Base-by-base conservation (phyloP, 768 basidiomycete genomes). In the Calvatia gigantea region DNA sequence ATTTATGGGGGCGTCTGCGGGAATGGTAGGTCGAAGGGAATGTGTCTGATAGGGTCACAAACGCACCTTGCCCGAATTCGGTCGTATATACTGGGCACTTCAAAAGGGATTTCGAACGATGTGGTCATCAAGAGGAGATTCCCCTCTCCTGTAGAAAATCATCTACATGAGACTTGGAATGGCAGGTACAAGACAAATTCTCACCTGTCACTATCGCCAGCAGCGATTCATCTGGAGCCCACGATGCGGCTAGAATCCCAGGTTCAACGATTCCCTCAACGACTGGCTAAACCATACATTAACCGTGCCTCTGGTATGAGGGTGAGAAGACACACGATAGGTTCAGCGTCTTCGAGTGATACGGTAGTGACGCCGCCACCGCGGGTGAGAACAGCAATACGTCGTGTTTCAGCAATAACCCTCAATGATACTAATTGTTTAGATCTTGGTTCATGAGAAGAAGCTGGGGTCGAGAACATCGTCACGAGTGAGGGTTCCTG, bases 191-290 rank as follows among this genome's bases (percentile, higher is more conserved):
- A 11, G 23, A 21, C 17, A 15, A 27, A 9, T 4, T 31, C 74
- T 44, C 57, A 87, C 94, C 89, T 41, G 93, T 97, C 5, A 90
- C 76, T 19, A 98, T 75, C 1, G 83, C 83, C 11, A 99, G 75
- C n/a, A 91, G 72, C 6, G 91, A 85, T 53, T 96, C 91, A 67
- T 99, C 97, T 3, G 96, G 93, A 59, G 87, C 87, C 95, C 96
- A 98, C 11, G 81, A 75, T 9, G 91, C 94, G 0, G 87, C 85
- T 28, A 83, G 69, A 47, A 99, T 86, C 0, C 91, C 94, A 9
- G 84, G 76, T 53, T 97, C 95, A 6, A 98, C 83, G 0, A 86
- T 85, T 14, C 96, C 96, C 52, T 95, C 87, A 12, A 93, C 80
- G 60, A 95, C 91, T 41, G 82, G 71, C 88, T 91, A 57, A 12